Conservation (phyloP, 352 stramenopile species). For the Phytophthora citrophthora region DNA sequence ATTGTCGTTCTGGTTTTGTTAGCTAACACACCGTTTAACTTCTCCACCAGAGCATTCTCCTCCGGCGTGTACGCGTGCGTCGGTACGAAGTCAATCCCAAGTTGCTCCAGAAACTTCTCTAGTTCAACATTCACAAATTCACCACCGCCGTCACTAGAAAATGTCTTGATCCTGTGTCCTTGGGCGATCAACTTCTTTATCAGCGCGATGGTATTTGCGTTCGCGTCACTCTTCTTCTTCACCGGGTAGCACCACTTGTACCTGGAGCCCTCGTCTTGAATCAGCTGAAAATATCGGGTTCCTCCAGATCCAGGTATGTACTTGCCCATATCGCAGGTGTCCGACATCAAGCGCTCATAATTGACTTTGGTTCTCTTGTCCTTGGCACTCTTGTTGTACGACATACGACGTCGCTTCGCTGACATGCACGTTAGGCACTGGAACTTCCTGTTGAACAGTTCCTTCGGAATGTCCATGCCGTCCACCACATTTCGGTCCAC, state of each 20-base stretch:
- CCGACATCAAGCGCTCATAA: neutral
- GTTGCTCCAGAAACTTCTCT: neutral
- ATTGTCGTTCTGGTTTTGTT: no score
- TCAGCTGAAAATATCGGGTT: constrained; percentile 14
- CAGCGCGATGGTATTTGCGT: constrained; percentile 1
- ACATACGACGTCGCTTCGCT: neutral
- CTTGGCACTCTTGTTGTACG: neutral
- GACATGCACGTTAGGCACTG: neutral
- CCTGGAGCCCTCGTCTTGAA: constrained; percentile 10
- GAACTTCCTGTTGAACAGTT: constrained; percentile 4
- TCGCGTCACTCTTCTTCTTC: constrained; percentile 7
- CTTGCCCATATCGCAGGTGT: neutral
- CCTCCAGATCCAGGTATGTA: neutral
- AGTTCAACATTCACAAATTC: constrained; percentile 5
- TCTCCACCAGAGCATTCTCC: no score
- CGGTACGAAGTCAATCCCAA: constrained; percentile 3
- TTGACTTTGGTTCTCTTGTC: neutral
- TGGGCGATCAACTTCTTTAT: constrained; percentile 1
- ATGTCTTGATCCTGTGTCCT: constrained; percentile 3
- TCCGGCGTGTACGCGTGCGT: neutral
- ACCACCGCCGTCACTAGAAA: constrained; percentile 11
- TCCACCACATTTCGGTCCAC: neutral
- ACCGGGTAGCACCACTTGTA: constrained; percentile 12
- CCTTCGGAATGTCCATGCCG: neutral
- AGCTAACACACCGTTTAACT: no score